Percentiles rank a stretch among this genome's conserved stretches.
Conservation (phyloP, 202 grass and related monocot species). For the Saccharum hybrid region DNA sequence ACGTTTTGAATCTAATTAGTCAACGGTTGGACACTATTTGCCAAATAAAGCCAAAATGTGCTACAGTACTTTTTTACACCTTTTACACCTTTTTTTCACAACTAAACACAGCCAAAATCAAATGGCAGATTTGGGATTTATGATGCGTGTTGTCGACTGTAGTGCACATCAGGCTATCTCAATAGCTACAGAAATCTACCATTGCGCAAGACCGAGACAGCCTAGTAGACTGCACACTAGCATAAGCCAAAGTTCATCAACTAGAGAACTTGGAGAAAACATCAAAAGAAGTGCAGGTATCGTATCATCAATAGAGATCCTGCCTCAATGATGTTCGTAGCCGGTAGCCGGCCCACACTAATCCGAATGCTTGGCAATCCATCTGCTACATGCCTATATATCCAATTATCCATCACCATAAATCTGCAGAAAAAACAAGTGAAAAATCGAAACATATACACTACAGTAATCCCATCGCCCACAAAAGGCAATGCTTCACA, state of each 20-base stretch:
- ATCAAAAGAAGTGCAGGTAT: neutral
- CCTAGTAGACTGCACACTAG: neutral
- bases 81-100: no score
- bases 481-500: neutral
- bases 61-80: no score
- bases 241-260: neutral
- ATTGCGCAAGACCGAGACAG: neutral
- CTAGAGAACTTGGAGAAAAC: neutral
- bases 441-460: neutral
- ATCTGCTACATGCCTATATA: conserved; percentile 5
- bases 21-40: no score
- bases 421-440: conserved; percentile 14
- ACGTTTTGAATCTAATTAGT: no score
- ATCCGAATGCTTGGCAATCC: neutral
- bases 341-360: neutral
- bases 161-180: neutral
- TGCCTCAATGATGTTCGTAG: neutral
- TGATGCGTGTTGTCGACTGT: neutral
- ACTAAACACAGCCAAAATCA: no score
- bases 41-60: no score
- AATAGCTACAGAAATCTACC: conserved; percentile 11
- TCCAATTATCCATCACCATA: neutral
- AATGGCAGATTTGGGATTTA: neutral
- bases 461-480: neutral
- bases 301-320: neutral